Conservation (phyloP, 306 rosid species). For the Dryas octopetala region DNA sequence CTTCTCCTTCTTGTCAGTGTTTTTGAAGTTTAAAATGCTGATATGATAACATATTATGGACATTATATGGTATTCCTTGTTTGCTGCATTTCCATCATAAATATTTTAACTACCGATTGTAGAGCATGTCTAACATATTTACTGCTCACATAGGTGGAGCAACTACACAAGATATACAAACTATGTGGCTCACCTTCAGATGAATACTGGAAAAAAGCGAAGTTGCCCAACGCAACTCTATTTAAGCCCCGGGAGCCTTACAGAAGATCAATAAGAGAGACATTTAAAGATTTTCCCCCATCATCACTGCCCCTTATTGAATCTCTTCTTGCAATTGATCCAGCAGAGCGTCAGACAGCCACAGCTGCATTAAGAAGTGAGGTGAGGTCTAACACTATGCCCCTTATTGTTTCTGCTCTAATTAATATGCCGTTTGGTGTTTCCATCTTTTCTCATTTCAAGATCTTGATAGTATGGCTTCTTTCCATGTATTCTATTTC, state of each 20-base stretch:
- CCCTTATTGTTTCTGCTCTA: neutral
- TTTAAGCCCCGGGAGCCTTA: conserved; percentile 85
- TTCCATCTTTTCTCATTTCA: neutral
- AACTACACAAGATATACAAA: conserved; percentile 91
- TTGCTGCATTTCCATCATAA: conserved; percentile 2
- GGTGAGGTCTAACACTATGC: conserved; percentile 44
- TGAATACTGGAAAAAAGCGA: conserved; percentile 83
- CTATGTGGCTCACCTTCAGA: conserved; percentile 95
- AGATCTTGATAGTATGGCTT: conserved; percentile 18
- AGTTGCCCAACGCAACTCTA: conserved; percentile 84
- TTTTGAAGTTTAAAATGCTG: neutral
- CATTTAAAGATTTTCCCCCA: conserved; percentile 76
- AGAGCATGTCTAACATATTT: conserved; percentile 28
- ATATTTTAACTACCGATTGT: neutral
- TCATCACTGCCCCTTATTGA: conserved; percentile 77
- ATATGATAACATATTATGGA: neutral
- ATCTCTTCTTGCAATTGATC: conserved; percentile 85
- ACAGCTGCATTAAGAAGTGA: conserved; percentile 73
- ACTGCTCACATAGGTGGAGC: conserved; percentile 70
- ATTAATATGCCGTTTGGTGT: neutral
- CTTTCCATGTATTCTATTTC: conserved; percentile 14
- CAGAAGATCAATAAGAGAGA: conserved; percentile 71
- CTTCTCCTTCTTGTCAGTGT: neutral
- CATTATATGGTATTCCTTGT: neutral
- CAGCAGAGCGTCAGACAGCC: conserved; percentile 80